Evolutionary conservation across 805 yeast species (phyloP), one percentile per base, ranked within the genome.

Genomic region (Candida sakaeoensis): DNA sequence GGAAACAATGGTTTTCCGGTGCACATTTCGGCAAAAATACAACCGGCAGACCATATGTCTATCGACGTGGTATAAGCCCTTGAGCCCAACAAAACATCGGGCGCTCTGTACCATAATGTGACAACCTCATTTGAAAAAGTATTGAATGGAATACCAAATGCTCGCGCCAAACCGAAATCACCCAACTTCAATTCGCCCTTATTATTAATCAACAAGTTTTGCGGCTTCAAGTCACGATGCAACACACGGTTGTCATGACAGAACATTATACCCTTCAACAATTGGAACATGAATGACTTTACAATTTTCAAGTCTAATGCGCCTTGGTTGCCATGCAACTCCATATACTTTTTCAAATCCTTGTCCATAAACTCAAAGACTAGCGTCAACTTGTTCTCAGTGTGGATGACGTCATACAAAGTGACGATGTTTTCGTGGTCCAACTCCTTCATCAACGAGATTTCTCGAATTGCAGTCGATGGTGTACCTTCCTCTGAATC

Each of bases 401-500:
- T 88, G 62, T 91, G 98, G 46, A 93, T 90, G 31, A 91, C 97
- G 60, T 91, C 99, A 65, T 89, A 89, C 36, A 91, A 67, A 10
- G 96, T 81, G 33, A 91, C 95, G 47, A 91, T 88, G 61, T 91
- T 91, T 49, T 85, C 95, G 59, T 90, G 95, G 58, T 86, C 87
- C 44, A 91, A 72, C 63, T 91, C 99, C 63, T 91, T 91, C 88
- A 91, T 84, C 43, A 91, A 70, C 4, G 98, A 91, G 46, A 91
- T 91, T 63, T 91, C 99, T 48, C 99, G 76, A 53, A 91, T 91
- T 2, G 99, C 99, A 1, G 99, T 93, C 4, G 96, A 88, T 6
- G 99, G 99, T 1, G 98, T 95, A 27, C 99, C 99, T 65, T 93
- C 97, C 57, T 93, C 99, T 37, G 95, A 83, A 57, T 93, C 99